A percentile compares a stretch with the other conserved stretches of the same genome.
Conservation (phyloP, 2,329 filamentous ascomycete species). For the Pseudopyrenochaeta lycopersici region DNA sequence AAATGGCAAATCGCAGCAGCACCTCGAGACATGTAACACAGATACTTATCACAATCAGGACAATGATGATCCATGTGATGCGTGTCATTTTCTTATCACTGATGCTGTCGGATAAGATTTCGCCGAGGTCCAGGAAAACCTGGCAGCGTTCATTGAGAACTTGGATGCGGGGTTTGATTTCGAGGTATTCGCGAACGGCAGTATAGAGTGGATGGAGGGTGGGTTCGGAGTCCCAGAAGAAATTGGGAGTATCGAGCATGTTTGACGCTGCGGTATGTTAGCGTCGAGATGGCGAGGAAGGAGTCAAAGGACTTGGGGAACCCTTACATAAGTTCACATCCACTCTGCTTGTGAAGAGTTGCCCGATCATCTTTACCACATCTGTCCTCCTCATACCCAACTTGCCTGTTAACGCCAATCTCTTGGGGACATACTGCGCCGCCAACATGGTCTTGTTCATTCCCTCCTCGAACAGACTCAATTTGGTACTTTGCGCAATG, state of each 20-base stretch:
- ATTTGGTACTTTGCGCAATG: constrained; percentile 95
- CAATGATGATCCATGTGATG: constrained; percentile 98
- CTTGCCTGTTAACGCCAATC: constrained; percentile 86
- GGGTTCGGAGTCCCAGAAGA: constrained; percentile 98
- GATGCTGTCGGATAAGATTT: constrained; percentile 91
- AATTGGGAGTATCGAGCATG: constrained; percentile 93
- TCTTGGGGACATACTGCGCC: constrained; percentile 90
- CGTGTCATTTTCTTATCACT: constrained; percentile 94
- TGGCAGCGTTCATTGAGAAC: constrained; percentile 96
- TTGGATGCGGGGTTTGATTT: constrained; percentile 94
- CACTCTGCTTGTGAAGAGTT: constrained; percentile 90
- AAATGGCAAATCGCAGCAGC: constrained; percentile 73
- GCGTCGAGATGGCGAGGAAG: neutral
- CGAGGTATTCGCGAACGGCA: constrained; percentile 94
- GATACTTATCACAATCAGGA: constrained; percentile 90
- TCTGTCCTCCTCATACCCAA: constrained; percentile 91
- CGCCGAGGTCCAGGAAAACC: constrained; percentile 94
- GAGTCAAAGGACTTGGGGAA: too few species aligned
- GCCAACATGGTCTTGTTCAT: constrained; percentile 95
- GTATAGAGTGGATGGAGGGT: constrained; percentile 93
- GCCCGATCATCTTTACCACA: constrained; percentile 89
- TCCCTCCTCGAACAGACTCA: constrained; percentile 94
- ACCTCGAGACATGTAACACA: constrained; percentile 92
- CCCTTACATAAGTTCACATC: constrained; percentile 95
- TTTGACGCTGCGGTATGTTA: constrained; percentile 74